Percentiles rank a stretch among this genome's conserved stretches.
Evolutionary conservation across 352 stramenopile genomes (phyloP).

Genomic region (Pythium plurisporium): DNA sequence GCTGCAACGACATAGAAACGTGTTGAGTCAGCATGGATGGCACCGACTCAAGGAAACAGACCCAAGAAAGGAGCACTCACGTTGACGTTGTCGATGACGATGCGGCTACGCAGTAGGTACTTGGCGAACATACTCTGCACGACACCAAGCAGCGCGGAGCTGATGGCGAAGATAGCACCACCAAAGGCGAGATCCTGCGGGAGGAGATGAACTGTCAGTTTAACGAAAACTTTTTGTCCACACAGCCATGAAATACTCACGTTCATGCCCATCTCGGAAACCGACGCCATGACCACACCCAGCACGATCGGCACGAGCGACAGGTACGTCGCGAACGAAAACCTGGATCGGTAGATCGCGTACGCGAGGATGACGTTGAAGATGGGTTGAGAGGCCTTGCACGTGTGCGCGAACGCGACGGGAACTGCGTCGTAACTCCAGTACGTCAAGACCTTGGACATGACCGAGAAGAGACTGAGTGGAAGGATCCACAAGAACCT

Average conservation of each 20-base stretch:
- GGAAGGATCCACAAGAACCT: constrained; percentile 75
- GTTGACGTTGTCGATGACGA: constrained; percentile 77
- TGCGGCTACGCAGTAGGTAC: constrained; percentile 72
- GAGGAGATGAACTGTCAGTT: background rate
- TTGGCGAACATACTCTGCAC: constrained; percentile 88
- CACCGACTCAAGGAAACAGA: background rate
- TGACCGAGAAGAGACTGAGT: constrained; percentile 75
- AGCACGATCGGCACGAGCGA: constrained; percentile 78
- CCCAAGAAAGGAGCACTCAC: constrained; percentile 40
- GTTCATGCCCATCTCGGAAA: constrained; percentile 88
- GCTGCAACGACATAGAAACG: constrained; percentile 23
- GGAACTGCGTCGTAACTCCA: constrained; percentile 86
- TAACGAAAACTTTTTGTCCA: background rate
- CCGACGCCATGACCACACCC: constrained; percentile 74
- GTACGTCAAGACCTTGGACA: constrained; percentile 81
- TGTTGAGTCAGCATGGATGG: background rate
- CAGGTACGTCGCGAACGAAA: constrained; percentile 69
- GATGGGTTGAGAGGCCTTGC: constrained; percentile 83
- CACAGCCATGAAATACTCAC: constrained; percentile 18
- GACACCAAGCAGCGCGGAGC: constrained; percentile 69
- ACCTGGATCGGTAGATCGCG: constrained; percentile 65
- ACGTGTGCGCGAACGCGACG: constrained; percentile 81
- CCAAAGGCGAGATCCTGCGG: constrained; percentile 61
- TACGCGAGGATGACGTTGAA: constrained; percentile 86
- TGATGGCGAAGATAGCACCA: constrained; percentile 66